These are phyloP conservation scores for Pouteria glomerata DNA, from an alignment of 148 eudicot genomes.

Conservation along the genomic window DNA sequence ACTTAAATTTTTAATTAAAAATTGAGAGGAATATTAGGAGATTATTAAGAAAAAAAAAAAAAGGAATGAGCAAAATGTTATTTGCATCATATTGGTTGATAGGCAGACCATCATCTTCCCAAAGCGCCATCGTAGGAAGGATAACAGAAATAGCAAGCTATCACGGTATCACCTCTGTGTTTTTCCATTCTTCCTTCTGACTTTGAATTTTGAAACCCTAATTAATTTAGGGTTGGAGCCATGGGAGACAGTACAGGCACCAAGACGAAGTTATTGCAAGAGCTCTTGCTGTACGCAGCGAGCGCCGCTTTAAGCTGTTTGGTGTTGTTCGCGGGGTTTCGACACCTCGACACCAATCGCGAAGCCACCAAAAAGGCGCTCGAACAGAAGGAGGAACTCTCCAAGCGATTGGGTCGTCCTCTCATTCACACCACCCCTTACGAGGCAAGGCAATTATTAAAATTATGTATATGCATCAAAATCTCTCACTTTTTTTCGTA, in stretches of 20 bases:
- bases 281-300: constrained; percentile 65
- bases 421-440: constrained; percentile 62
- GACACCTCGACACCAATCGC: constrained; percentile 73
- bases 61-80: no score
- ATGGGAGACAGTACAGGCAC: constrained; percentile 1
- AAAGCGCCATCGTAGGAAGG: no score
- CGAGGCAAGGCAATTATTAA: constrained; percentile 29
- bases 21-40: no score
- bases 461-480: no score
- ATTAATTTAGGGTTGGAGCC: no score
- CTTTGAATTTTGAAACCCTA: not conserved
- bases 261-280: constrained; percentile 50
- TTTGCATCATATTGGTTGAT: no score
- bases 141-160: no score
- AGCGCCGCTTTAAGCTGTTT: constrained; percentile 77
- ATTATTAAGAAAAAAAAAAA: no score
- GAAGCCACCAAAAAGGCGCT: constrained; percentile 68
- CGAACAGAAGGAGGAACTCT: constrained; percentile 57
- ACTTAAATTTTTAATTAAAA: no score
- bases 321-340: constrained; percentile 60
- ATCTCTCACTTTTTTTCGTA: constrained; percentile 13
- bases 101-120: no score
- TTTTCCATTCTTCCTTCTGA: no score
- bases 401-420: constrained; percentile 69
- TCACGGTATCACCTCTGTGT: no score